Conservation (phyloP, 1,284 basidiomycete genomes). For the Ceratobasidium sp. region DNA sequence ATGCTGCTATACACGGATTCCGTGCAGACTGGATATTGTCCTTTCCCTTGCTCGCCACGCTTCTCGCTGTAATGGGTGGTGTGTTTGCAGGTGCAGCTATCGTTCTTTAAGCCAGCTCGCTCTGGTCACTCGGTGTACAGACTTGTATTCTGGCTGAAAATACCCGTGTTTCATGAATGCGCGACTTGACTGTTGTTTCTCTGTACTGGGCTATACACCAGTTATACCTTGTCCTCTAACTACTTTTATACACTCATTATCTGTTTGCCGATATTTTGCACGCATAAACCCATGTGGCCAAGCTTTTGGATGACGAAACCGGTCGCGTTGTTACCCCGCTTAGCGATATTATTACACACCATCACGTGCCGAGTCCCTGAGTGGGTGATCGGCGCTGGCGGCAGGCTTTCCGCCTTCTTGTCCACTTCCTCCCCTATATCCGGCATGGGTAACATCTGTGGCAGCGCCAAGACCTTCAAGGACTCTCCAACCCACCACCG, state of each 20-base stretch:
- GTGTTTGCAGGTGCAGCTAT: constrained; percentile 7
- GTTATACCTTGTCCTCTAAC: not conserved
- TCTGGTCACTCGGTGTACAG: not conserved
- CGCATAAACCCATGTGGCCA: no score
- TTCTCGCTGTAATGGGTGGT: constrained; percentile 21
- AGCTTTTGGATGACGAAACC: not conserved
- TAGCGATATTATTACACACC: constrained; percentile 5
- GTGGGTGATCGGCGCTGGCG: constrained; percentile 26
- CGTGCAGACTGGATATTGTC: constrained; percentile 2
- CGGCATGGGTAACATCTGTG: constrained; percentile 34
- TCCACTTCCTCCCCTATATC: not conserved
- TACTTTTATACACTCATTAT: not conserved
- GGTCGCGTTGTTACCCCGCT: not conserved
- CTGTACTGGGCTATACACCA: not conserved
- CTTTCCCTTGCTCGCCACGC: constrained; percentile 23
- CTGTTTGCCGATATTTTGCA: not conserved
- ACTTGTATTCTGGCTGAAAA: not conserved
- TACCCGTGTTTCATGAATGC: not conserved
- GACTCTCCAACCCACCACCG: constrained; percentile 32
- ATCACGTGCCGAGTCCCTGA: constrained; percentile 9
- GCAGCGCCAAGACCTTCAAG: constrained; percentile 23
- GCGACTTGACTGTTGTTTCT: not conserved
- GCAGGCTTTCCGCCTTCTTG: not conserved
- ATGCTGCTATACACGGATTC: constrained; percentile 12
- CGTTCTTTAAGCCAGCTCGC: not conserved